Evolutionary conservation across 1,284 basidiomycete species (phyloP), one percentile per base, ranked within the genome.

Genomic region (Cryptococcus deneoformans): DNA sequence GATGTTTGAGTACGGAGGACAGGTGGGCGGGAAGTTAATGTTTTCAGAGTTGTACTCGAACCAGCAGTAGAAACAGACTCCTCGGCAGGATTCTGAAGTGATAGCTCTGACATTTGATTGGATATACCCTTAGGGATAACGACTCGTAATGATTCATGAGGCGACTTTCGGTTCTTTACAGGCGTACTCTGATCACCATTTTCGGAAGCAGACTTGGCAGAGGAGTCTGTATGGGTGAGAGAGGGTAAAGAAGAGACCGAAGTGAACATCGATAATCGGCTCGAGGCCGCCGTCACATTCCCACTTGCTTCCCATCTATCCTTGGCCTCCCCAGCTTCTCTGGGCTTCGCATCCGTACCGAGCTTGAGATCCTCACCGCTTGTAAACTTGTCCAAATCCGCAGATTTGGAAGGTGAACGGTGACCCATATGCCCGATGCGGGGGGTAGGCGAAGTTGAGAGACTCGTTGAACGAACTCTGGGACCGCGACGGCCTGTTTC

Each of bases 311-410:
- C 29, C 29, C 29, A 29, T 29, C 29, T 29, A 29, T 29, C 29
- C 29, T 29, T 29, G 29, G 5, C 29, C 29, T 29, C 29, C 29
- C 29, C 29, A 29, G 5, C 29, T 29, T 29, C 29, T 42, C 47
- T 38, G 3, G 54, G 47, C 7, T 42, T 52, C 6, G 20, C 14
- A 47, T 35, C 20, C 40, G 40, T 12, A 42, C 12, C 12, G 16
- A 42, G 40, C 3, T 16, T 16, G 12, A 42, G 16, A 16, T 16
- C 16, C 40, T 42, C 40, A 38, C 72, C 69, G n/a, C 62, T 53
- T 3, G 68, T 65, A 55, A 67, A 67, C 50, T 70, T 68, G 61
- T 71, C 71, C 14, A 72, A 61, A 58, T 77, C 75, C n/a, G 70
- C 68, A 12, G 73, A 75, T 5, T 71, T 63, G 7, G 73, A 73